Conservation (phyloP, 305 asterid species). For the Ilex paraguariensis region DNA sequence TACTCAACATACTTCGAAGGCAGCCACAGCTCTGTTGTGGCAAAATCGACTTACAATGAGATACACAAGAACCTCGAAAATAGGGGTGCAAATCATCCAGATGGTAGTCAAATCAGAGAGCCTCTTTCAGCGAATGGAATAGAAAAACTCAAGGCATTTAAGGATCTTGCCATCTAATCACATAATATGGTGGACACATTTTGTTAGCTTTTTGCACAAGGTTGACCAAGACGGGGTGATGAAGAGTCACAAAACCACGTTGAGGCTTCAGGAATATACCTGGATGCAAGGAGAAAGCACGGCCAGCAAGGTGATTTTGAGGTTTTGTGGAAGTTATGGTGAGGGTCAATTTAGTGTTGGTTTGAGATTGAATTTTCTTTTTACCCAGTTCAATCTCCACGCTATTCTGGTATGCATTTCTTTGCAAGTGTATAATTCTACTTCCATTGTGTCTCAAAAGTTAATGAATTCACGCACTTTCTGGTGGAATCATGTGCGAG, state of each 20-base stretch:
- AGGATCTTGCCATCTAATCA: conserved; percentile 50
- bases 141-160: conserved; percentile 47
- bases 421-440: conserved; percentile 33
- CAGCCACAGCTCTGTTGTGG: conserved; percentile 53
- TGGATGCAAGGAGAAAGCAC: conserved; percentile 14
- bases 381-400: conserved; percentile 7
- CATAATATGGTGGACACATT: too few species aligned
- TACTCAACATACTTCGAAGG: conserved; percentile 80
- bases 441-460: conserved; percentile 25
- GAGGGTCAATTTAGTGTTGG: conserved; percentile 17
- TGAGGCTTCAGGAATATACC: conserved; percentile 13
- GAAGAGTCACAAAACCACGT: background rate
- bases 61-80: conserved; percentile 40
- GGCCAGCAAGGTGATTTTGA: conserved; percentile 12
- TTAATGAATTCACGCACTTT: conserved; percentile 22
- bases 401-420: conserved; percentile 19
- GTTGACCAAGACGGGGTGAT: too few species aligned
- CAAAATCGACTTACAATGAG: conserved; percentile 33
- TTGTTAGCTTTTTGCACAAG: too few species aligned
- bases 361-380: conserved; percentile 14
- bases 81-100: conserved; percentile 31
- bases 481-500: conserved; percentile 23
- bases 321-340: conserved; percentile 16
- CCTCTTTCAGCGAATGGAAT: conserved; percentile 65
- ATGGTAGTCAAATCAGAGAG: conserved; percentile 19